Evolutionary conservation across 164 flowering plant genomes (phyloP), one percentile per base, ranked within the genome.

Genomic region (Liriodendron chinense): DNA sequence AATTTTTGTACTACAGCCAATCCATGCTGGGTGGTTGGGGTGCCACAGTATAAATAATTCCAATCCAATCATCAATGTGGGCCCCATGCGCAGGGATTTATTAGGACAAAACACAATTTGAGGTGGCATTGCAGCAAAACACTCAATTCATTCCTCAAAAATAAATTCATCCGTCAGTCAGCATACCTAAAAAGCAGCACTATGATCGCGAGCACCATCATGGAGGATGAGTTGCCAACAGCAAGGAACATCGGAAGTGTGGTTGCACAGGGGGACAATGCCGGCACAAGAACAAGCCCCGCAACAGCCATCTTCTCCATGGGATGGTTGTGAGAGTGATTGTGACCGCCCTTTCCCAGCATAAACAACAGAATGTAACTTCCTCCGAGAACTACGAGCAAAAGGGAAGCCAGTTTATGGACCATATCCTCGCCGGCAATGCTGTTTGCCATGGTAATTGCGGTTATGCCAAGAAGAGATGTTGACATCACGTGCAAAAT

Each of bases 231-330:
- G 81, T 92, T 94, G 9, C 99, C 98, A 79, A 96, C 99, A 74
- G 99, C 98, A 72, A 96, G 98, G 83, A 96, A 96, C 66, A 96
- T 98, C 8, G 99, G 99, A 76, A 96, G 97, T 21, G 99, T 96
- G 62, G 99, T 94, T 69, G 99, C 99, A 90, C 99, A 96, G 49
- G 99, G 99, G 75, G 99, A 96, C 77, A 96, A 78, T 59, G 99
- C 99, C 43, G 99, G 99, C 72, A 96, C 97, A 63, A 96, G 95
- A 49, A 96, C 88, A 75, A 96, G 97, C 20, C 99, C 99, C 21
- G 98, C 98, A 72, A 96, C 97, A 72, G 99, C 99, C 98, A 96
- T 92, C 84, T 94, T 94, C 81, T 96, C 99, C 99, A 96, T 90
- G 9, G 99, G 99, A 72, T 94, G 94, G 83, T 90, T 93, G 83